A percentile compares a stretch with the other conserved stretches of the same genome.
Conservation (phyloP, 169 alveolate species). For the Plasmodium adleri region DNA sequence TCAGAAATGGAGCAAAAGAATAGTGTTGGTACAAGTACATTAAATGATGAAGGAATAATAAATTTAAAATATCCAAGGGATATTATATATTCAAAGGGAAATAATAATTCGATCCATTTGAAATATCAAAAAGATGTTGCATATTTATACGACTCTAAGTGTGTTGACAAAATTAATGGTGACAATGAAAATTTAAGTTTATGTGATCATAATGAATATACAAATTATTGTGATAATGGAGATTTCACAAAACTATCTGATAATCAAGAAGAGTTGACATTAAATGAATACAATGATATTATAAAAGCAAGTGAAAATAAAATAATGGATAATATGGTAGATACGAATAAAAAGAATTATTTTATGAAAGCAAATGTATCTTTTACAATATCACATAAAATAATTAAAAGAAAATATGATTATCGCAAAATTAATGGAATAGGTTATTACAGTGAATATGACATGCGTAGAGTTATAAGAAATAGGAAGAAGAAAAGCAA, state of each 20-base stretch:
- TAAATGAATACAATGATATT: too few species aligned
- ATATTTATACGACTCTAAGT: neutral
- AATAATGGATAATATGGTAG: neutral
- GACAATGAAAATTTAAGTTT: neutral
- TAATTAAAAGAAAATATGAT: slow-evolving; percentile 17
- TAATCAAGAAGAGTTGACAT: too few species aligned
- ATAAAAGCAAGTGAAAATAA: too few species aligned
- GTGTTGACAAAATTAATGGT: neutral
- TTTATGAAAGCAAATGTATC: slow-evolving; percentile 23
- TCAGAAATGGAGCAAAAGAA: slow-evolving; percentile 4
- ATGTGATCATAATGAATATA: neutral
- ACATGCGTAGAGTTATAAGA: slow-evolving; percentile 10
- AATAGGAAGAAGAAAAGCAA: neutral
- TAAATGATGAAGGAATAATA: slow-evolving; percentile 2
- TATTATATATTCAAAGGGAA: neutral
- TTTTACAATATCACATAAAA: slow-evolving; percentile 3
- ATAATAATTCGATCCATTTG: neutral
- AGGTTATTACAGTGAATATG: slow-evolving; percentile 60
- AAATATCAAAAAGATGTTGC: slow-evolving; percentile 10
- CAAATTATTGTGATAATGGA: too few species aligned
- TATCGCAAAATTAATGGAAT: slow-evolving; percentile 4
- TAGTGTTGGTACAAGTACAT: neutral
- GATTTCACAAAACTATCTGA: too few species aligned
- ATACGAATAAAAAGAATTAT: neutral
- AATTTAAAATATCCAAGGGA: slow-evolving; percentile 15